Evolutionary conservation across 78 protist species (phyloP).

Genomic region (Protostelium mycophagum): DNA sequence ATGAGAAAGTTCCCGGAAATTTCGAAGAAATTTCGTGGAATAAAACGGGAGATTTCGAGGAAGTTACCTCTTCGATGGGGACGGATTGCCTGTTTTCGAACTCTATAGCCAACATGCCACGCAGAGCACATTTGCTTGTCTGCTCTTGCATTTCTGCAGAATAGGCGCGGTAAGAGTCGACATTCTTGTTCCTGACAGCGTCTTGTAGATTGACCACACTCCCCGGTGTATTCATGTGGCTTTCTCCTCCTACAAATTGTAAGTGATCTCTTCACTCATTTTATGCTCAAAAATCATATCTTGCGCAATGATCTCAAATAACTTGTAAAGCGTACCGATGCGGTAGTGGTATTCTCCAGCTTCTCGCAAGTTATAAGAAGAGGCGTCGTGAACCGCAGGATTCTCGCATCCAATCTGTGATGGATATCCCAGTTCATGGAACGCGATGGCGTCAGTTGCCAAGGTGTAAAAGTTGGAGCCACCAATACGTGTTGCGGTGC

Average conservation of each 20-base stretch:
- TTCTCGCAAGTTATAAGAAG: not conserved
- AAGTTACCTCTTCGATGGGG: slow-evolving; percentile 35
- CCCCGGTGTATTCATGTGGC: slow-evolving; percentile 55
- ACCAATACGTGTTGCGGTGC: slow-evolving; percentile 68
- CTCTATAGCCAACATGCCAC: slow-evolving; percentile 54
- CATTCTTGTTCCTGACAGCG: slow-evolving; percentile 50
- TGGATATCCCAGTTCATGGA: slow-evolving; percentile 29
- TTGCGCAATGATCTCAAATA: not conserved
- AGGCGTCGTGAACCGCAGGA: not conserved
- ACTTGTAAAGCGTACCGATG: not conserved
- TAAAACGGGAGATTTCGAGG: not conserved
- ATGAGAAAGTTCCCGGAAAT: slow-evolving; percentile 1
- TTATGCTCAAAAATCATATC: no score
- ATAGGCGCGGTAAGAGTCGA: slow-evolving; percentile 24
- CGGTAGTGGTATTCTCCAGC: not conserved
- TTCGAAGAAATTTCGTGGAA: slow-evolving; percentile 1
- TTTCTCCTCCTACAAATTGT: slow-evolving; percentile 47
- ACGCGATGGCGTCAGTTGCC: slow-evolving; percentile 38
- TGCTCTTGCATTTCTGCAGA: not conserved
- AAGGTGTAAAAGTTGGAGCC: slow-evolving; percentile 47
- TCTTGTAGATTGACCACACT: slow-evolving; percentile 49
- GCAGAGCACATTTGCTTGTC: slow-evolving; percentile 29
- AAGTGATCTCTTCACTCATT: no score
- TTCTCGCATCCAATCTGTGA: not conserved
- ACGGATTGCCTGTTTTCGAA: not conserved